A percentile compares a stretch with the other conserved stretches of the same genome.
Conservation (phyloP, 1,284 basidiomycete species). For the Melampsora americana region DNA sequence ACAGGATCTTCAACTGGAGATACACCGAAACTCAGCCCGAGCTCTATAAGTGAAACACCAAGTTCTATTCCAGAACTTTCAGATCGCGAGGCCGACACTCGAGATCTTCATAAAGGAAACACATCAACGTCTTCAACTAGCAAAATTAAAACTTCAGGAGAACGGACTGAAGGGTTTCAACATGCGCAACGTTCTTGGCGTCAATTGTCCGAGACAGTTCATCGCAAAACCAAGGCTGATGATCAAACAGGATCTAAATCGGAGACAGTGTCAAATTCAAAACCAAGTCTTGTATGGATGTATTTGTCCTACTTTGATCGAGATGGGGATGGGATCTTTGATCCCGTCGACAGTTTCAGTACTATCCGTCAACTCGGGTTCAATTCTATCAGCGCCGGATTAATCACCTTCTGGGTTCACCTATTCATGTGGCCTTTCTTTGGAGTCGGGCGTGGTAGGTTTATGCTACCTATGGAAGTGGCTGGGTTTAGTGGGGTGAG, state of each 20-base stretch:
- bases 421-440: slow-evolving; percentile 3
- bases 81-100: too few relatives aligned
- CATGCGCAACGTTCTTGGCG: too few relatives aligned
- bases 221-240: too few relatives aligned
- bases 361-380: slow-evolving; percentile 28
- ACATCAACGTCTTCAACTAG: too few relatives aligned
- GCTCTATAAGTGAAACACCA: too few relatives aligned
- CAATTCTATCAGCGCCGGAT: slow-evolving; percentile 5
- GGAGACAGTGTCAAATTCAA: background rate
- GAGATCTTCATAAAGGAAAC: too few relatives aligned
- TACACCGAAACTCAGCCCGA: too few relatives aligned
- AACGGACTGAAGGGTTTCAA: too few relatives aligned
- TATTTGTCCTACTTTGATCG: slow-evolving; percentile 28
- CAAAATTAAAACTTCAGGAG: too few relatives aligned
- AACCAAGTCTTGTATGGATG: slow-evolving; percentile 13
- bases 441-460: slow-evolving; percentile 18
- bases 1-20: too few relatives aligned
- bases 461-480: background rate
- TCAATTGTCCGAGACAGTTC: too few relatives aligned
- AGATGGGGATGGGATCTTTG: slow-evolving; percentile 19
- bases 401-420: slow-evolving; percentile 4
- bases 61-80: too few relatives aligned
- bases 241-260: background rate
- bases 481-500: background rate
- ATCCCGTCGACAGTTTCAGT: slow-evolving; percentile 12